Percentiles rank a stretch among this genome's conserved stretches.
Conservation (phyloP, 495 filamentous ascomycete genomes). For the Chaetomium cochliodes region DNA sequence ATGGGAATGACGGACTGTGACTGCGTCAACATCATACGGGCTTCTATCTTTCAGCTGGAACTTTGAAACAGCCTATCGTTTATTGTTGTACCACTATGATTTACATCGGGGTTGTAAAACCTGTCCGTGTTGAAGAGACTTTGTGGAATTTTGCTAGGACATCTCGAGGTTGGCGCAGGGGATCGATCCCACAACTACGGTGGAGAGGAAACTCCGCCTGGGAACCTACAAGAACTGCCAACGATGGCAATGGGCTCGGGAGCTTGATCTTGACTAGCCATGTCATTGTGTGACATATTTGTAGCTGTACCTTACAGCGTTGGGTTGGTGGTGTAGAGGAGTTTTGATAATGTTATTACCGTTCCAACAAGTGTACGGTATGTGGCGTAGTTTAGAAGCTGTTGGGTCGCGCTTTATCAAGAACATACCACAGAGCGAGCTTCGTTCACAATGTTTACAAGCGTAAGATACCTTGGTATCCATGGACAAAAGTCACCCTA, state of each 20-base stretch:
- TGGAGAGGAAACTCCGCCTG: conserved; percentile 21
- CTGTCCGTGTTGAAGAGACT: conserved; percentile 21
- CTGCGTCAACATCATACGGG: no score
- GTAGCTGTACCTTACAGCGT: background rate
- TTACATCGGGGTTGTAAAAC: conserved; percentile 47
- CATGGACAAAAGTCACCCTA: no score
- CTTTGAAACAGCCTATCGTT: conserved; percentile 14
- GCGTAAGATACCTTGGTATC: no score
- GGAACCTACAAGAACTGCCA: conserved; percentile 29
- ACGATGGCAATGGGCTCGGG: conserved; percentile 34
- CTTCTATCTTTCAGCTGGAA: no score
- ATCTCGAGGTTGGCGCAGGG: conserved; percentile 21
- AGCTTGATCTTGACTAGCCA: background rate
- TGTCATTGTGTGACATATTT: background rate
- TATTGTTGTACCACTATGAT: conserved; percentile 40
- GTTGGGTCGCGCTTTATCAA: no score
- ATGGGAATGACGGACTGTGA: conserved; percentile 55
- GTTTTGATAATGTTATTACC: no score
- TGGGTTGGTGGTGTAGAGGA: background rate
- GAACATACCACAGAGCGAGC: no score
- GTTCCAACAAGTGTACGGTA: no score
- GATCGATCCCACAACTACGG: conserved; percentile 27
- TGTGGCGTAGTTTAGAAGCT: no score
- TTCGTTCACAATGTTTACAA: no score
- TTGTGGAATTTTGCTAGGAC: conserved; percentile 16